Percentiles rank a stretch among this genome's conserved stretches.
phyloP scores from a whole-genome alignment of 805 yeast species.

The Metschnikowia koreensis region DNA sequence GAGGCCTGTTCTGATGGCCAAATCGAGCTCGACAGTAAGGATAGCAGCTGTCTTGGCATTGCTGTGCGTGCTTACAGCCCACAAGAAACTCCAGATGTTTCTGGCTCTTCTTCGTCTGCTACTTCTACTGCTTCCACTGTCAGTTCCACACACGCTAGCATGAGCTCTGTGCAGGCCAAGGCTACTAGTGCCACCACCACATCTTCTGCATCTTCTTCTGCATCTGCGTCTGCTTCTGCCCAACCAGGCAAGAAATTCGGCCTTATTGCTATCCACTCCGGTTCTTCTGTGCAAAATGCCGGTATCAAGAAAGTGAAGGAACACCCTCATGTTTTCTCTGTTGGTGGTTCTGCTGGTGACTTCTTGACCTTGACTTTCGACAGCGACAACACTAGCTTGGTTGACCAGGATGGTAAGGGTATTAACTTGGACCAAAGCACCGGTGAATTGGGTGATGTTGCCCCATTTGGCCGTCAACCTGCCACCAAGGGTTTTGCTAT shows the following conservation, averaged over 20 bases:
- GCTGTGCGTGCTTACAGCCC: conserved; percentile 7
- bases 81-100: conserved; percentile 1
- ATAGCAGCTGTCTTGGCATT: conserved; percentile 5
- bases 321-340: conserved; percentile 34
- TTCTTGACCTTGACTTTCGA: conserved; percentile 25
- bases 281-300: conserved; percentile 25
- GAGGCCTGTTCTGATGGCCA: conserved; percentile 1
- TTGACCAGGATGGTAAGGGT: conserved; percentile 31
- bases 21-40: conserved; percentile 2
- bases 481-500: conserved; percentile 42
- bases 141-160: neutral
- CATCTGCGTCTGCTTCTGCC: neutral
- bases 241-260: conserved; percentile 17
- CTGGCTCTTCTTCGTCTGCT: neutral
- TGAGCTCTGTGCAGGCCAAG: neutral
- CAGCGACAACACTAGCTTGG: conserved; percentile 25
- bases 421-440: conserved; percentile 27
- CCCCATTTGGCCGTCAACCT: conserved; percentile 30
- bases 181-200: conserved; percentile 1
- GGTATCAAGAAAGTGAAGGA: conserved; percentile 28
- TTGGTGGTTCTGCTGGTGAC: conserved; percentile 32
- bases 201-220: conserved; percentile 3
- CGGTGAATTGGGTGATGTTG: conserved; percentile 34
- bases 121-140: neutral
- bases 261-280: conserved; percentile 24